Evolutionary conservation across 73 alveolate genomes (phyloP).

Genomic region (Paramecium primaurelia): DNA sequence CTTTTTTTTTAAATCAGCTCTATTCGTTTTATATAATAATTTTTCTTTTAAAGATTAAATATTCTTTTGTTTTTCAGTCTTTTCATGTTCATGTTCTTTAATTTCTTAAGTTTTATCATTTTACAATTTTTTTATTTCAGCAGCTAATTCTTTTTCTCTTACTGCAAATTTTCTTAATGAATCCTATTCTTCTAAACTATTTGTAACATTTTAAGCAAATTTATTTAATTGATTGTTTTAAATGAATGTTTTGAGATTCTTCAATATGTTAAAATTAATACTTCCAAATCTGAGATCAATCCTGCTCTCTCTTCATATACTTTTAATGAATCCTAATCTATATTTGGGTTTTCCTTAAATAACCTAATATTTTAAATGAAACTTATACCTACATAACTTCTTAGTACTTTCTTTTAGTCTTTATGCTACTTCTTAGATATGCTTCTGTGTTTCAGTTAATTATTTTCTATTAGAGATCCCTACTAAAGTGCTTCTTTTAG

Average conservation of each 20-base stretch:
- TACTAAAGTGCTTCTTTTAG: background rate
- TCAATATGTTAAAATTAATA: background rate
- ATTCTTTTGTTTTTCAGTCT: conserved; percentile 33
- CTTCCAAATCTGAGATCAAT: conserved; percentile 54
- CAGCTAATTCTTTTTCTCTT: conserved; percentile 49
- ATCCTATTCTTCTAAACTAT: conserved; percentile 57
- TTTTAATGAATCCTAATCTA: conserved; percentile 51
- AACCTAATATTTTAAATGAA: background rate
- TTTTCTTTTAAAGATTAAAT: conserved; percentile 59
- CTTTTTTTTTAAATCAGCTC: conserved; percentile 54
- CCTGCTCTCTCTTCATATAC: conserved; percentile 53
- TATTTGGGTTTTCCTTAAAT: conserved; percentile 38
- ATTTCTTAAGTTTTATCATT: conserved; percentile 42
- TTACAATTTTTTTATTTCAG: conserved; percentile 48
- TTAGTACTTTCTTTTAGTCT: conserved; percentile 57
- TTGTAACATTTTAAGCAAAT: conserved; percentile 34
- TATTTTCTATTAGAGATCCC: conserved; percentile 55
- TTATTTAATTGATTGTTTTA: conserved; percentile 30
- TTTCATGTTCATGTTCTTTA: conserved; percentile 41
- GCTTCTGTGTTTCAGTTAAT: conserved; percentile 10
- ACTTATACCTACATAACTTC: conserved; percentile 60
- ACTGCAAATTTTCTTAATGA: conserved; percentile 49
- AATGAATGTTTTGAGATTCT: conserved; percentile 32
- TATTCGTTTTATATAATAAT: conserved; percentile 43
- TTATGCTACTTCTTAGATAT: conserved; percentile 53